A percentile compares a stretch with the other conserved stretches of the same genome.
Conservation (phyloP, 2,329 filamentous ascomycete genomes). For the Aspergillus awamori region DNA sequence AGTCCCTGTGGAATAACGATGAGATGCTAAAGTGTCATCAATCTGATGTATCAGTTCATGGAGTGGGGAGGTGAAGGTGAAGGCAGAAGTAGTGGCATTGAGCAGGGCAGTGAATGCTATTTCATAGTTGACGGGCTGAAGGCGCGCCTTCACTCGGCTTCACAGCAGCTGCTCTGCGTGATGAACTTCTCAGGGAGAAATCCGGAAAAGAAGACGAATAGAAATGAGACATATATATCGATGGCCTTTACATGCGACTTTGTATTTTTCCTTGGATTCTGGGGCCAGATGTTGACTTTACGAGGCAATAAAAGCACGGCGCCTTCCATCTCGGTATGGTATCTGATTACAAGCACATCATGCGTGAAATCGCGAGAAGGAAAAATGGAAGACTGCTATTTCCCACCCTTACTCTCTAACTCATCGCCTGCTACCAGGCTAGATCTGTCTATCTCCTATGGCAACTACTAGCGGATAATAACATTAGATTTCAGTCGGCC, state of each 20-base stretch:
- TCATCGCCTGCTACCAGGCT: too few species aligned
- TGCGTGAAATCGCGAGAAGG: not conserved
- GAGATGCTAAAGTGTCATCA: not conserved
- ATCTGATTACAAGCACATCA: not conserved
- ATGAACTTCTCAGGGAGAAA: too few species aligned
- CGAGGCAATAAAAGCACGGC: not conserved
- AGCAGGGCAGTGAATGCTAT: not conserved
- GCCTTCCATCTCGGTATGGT: not conserved
- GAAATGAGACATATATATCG: too few species aligned
- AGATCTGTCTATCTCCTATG: too few species aligned
- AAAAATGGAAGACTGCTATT: not conserved
- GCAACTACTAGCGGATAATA: not conserved
- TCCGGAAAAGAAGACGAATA: too few species aligned
- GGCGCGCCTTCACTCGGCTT: not conserved
- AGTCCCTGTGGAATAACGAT: slow-evolving; percentile 3
- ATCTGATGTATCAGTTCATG: not conserved
- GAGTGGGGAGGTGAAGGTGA: not conserved
- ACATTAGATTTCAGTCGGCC: not conserved
- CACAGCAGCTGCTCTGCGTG: not conserved
- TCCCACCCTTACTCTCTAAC: not conserved
- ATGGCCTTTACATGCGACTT: too few species aligned
- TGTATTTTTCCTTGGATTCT: too few species aligned
- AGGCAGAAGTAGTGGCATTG: not conserved
- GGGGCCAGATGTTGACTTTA: not conserved
- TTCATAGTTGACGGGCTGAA: not conserved